Base-by-base conservation (phyloP, 2,329 filamentous ascomycete genomes). In the Lizonia empirigonia region DNA sequence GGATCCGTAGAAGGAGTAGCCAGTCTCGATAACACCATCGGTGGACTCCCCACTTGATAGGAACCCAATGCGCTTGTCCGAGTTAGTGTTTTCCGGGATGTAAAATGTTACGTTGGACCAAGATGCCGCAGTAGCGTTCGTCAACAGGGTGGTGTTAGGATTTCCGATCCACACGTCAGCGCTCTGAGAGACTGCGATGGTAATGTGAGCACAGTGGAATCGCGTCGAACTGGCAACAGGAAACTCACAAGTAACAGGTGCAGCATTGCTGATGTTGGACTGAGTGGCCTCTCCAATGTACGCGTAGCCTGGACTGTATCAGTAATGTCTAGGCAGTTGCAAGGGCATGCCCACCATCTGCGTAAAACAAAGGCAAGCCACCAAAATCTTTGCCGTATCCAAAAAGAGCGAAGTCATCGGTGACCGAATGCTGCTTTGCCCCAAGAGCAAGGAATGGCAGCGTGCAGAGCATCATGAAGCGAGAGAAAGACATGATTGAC, bases 61-160 rank as follows among this genome's bases (percentile, higher is more conserved):
- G 15, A 65, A 67, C 2, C 59, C 55, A 18, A 67, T 44, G 15
- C 60, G 57, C 12, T 27, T 52, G 37, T 58, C 55, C 1, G 52
- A 42, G 13, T 51, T 12, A 2, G 16, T 36, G 5, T 47, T 22
- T 9, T 22, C 41, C 2, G 63, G 63, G 1, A 65, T 36, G 27
- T 50, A 63, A 13, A 67, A 42, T 1, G 56, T 61, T 5, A 55
- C 53, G 26, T 64, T 53, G 7, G 50, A 50, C 63, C 61, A 65
- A 7, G 35, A 33, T 9, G 51, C 45, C 5, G 38, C 45, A 41
- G 44, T 50, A 4, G 30, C 13, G 5, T 57, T 50, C 9, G 47
- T 36, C 12, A 36, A 37, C 7, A 27, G 34, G 7, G 58, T 63
- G 8, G 45, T 53, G 33, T 60, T 65, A 8, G 60, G 61, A 5